Percentiles rank a stretch among this genome's conserved stretches.
Evolutionary conservation across 1,139 yeast genomes (phyloP).

Genomic region (Geotrichum restrictum): DNA sequence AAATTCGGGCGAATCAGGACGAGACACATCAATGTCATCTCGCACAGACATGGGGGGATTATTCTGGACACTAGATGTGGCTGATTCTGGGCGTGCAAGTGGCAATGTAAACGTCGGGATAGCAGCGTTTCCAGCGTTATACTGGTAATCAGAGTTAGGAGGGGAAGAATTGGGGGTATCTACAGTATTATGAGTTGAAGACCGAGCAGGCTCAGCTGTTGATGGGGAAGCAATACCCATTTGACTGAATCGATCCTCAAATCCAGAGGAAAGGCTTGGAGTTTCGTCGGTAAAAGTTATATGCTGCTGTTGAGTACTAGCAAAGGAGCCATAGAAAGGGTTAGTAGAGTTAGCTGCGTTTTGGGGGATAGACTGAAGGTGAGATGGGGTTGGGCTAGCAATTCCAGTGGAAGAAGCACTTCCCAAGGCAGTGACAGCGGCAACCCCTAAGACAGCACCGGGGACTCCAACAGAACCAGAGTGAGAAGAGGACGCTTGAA

Average conservation of each 20-base stretch:
- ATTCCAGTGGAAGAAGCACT: conserved; percentile 20
- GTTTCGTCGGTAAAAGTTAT: conserved; percentile 6
- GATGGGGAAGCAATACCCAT: conserved; percentile 33
- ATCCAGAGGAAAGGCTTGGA: conserved; percentile 20
- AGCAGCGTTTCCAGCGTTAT: conserved; percentile 35
- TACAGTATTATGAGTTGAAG: conserved; percentile 42
- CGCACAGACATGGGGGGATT: conserved; percentile 88
- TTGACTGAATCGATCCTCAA: conserved; percentile 33
- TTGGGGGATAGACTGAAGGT: background rate
- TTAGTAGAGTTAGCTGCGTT: conserved; percentile 11
- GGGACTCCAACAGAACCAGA: conserved; percentile 24
- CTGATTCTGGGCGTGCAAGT: conserved; percentile 67
- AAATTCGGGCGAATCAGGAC: conserved; percentile 50
- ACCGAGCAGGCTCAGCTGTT: conserved; percentile 37
- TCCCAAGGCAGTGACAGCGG: conserved; percentile 22
- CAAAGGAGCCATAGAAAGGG: conserved; percentile 16
- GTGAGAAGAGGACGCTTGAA: conserved; percentile 18
- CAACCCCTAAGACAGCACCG: conserved; percentile 28
- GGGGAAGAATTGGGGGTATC: conserved; percentile 61
- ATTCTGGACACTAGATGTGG: conserved; percentile 86
- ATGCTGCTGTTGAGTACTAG: conserved; percentile 7
- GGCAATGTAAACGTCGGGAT: conserved; percentile 44
- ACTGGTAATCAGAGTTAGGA: conserved; percentile 44
- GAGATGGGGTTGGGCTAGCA: conserved; percentile 9
- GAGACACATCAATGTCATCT: conserved; percentile 66